Conservation (phyloP, 345 rosid genomes). For the Ceriops decandra region DNA sequence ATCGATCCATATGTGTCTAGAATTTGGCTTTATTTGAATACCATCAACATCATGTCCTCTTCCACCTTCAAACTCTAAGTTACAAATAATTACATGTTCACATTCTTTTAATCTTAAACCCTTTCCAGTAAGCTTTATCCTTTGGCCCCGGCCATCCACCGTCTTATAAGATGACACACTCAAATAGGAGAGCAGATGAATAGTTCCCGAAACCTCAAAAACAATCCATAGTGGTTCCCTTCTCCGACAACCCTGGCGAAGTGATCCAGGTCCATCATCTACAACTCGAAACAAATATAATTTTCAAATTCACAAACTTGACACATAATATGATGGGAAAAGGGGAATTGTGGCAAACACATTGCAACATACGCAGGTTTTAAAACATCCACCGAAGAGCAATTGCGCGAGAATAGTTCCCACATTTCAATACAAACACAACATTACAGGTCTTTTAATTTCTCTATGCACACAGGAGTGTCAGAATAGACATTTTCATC, state of each 20-base stretch:
- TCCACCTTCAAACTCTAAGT: constrained; percentile 85
- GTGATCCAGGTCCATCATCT: constrained; percentile 94
- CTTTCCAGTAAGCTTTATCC: constrained; percentile 77
- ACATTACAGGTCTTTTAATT: no score
- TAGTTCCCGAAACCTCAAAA: constrained; percentile 74
- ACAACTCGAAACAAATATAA: constrained; percentile 9
- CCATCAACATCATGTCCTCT: constrained; percentile 80
- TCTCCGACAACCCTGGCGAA: constrained; percentile 66
- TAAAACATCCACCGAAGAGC: no score
- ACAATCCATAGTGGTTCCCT: constrained; percentile 93
- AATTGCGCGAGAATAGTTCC: no score
- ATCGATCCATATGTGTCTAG: constrained; percentile 85
- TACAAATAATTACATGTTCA: constrained; percentile 79
- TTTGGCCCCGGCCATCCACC: constrained; percentile 88
- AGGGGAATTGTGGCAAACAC: no score
- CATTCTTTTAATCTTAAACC: constrained; percentile 83
- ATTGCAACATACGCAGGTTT: no score
- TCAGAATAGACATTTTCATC: no score
- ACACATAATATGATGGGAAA: not conserved
- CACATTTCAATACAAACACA: no score
- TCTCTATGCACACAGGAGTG: no score
- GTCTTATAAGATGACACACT: constrained; percentile 84
- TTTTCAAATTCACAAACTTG: not conserved
- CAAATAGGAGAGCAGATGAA: constrained; percentile 56
- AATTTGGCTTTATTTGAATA: constrained; percentile 91